Percentiles rank a stretch among this genome's conserved stretches.
Evolutionary conservation across 441 rosid species (phyloP).

Genomic region (Mallotus japonicus): DNA sequence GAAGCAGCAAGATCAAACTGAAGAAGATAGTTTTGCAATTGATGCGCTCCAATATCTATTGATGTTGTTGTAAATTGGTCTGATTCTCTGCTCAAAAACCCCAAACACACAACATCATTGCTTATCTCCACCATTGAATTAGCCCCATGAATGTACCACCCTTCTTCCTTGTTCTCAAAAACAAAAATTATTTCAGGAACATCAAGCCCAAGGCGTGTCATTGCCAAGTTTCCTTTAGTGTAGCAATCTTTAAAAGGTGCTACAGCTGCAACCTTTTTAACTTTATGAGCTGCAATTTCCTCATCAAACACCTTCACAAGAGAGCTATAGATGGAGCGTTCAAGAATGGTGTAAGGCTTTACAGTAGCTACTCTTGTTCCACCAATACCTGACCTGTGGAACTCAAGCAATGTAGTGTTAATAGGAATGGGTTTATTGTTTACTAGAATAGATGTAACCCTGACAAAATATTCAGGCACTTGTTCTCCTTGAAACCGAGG

Average conservation of each 20-base stretch:
- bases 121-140: conserved; percentile 29
- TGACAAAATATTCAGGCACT: conserved; percentile 56
- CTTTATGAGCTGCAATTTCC: conserved; percentile 9
- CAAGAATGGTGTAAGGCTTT: conserved; percentile 21
- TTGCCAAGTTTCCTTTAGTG: neutral
- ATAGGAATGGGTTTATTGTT: conserved; percentile 10
- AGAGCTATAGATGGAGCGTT: conserved; percentile 14
- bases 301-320: conserved; percentile 21
- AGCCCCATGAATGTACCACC: conserved; percentile 22
- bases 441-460: conserved; percentile 24
- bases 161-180: conserved; percentile 19
- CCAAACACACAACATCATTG: conserved; percentile 25
- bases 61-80: neutral
- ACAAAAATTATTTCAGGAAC: conserved; percentile 24
- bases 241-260: conserved; percentile 21
- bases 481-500: conserved; percentile 36
- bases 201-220: conserved; percentile 14
- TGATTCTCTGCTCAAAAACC: conserved; percentile 16
- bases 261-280: conserved; percentile 16
- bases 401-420: conserved; percentile 20
- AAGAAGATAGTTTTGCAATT: conserved; percentile 20
- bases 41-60: conserved; percentile 22
- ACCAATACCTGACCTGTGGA: conserved; percentile 15
- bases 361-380: conserved; percentile 19
- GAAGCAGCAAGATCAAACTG: conserved; percentile 23